phyloP scores from a whole-genome alignment of 2,329 filamentous ascomycete species.

The Whalleya microplaca region DNA sequence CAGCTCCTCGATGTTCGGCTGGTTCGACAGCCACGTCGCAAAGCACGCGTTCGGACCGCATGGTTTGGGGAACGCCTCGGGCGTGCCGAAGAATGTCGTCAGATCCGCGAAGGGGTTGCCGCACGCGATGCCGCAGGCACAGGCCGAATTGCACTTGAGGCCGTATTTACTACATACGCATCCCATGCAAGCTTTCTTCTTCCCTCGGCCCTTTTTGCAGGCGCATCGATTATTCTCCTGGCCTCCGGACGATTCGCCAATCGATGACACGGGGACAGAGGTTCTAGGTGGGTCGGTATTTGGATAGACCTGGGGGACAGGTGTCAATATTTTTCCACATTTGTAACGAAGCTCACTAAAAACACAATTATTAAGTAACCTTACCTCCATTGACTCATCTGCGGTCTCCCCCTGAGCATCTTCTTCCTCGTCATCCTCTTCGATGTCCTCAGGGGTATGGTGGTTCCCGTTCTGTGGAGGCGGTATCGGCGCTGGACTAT shows the following conservation, averaged over 20 bases:
- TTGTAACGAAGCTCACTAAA: background rate
- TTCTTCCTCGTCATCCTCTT: slow-evolving; percentile 36
- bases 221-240: slow-evolving; percentile 33
- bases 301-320: slow-evolving; percentile 29
- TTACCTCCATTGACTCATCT: slow-evolving; percentile 39
- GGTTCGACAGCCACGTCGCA: slow-evolving; percentile 40
- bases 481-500: slow-evolving; percentile 34
- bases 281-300: slow-evolving; percentile 29
- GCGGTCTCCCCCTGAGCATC: slow-evolving; percentile 39
- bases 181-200: slow-evolving; percentile 39
- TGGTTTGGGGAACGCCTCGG: slow-evolving; percentile 33
- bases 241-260: slow-evolving; percentile 27
- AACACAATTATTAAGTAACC: background rate
- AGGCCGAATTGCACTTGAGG: slow-evolving; percentile 32
- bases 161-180: slow-evolving; percentile 40
- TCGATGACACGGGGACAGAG: slow-evolving; percentile 32
- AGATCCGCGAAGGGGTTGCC: slow-evolving; percentile 40
- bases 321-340: slow-evolving; percentile 6
- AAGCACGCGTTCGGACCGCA: slow-evolving; percentile 40
- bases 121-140: slow-evolving; percentile 36
- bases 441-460: slow-evolving; percentile 30
- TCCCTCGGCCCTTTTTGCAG: slow-evolving; percentile 40
- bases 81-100: slow-evolving; percentile 38
- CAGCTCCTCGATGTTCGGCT: slow-evolving; percentile 40
- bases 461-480: slow-evolving; percentile 32